Evolutionary conservation across 345 rosid species (phyloP).

Genomic region (Citrus unshiu): DNA sequence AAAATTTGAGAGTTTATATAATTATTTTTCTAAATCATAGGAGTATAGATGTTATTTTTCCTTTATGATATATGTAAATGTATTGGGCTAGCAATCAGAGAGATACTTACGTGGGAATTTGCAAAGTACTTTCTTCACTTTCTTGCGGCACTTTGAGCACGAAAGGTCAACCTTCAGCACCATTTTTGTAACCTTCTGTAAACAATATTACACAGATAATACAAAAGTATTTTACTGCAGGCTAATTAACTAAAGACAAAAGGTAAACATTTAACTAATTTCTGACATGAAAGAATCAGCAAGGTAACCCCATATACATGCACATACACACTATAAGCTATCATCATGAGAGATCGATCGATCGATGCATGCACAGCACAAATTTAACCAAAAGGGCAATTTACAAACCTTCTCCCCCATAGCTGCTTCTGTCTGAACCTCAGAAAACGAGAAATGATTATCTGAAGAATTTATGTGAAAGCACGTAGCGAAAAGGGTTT

Average conservation of each 20-base stretch:
- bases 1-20: too few species aligned
- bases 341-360: too few species aligned
- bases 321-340: too few species aligned
- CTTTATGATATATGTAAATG: too few species aligned
- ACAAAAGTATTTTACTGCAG: background rate
- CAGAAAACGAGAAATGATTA: too few species aligned
- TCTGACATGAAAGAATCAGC: background rate
- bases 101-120: slow-evolving; percentile 64
- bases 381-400: background rate
- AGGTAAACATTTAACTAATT: too few species aligned
- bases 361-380: background rate
- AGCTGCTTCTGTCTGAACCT: background rate
- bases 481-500: too few species aligned
- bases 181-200: slow-evolving; percentile 58
- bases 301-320: too few species aligned
- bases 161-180: slow-evolving; percentile 64
- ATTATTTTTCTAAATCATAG: too few species aligned
- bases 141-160: slow-evolving; percentile 59
- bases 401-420: background rate
- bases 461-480: too few species aligned
- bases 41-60: too few species aligned
- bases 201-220: background rate
- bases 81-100: background rate
- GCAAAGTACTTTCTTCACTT: slow-evolving; percentile 72
- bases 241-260: too few species aligned